Evolutionary conservation across 2,329 filamentous ascomycete species (phyloP).

Genomic region (Claviceps fusiformis): DNA sequence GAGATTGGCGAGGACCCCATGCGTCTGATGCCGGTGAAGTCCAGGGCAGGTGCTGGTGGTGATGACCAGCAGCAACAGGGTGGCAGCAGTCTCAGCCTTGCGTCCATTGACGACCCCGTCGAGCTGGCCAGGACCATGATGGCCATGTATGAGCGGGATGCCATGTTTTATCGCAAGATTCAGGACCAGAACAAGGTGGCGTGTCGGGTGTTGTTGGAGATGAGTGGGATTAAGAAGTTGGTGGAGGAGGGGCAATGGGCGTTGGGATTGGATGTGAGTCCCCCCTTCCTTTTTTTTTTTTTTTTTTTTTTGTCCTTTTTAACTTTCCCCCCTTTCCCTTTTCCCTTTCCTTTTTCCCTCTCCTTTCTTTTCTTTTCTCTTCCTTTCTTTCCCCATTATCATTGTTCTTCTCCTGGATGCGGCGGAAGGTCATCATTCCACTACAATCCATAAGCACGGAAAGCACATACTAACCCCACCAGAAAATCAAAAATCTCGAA

Average conservation of each 20-base stretch:
- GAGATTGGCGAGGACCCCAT: conserved; percentile 73
- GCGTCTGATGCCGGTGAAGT: conserved; percentile 67
- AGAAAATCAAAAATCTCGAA: conserved; percentile 61
- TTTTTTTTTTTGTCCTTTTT: neutral
- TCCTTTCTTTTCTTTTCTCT: neutral
- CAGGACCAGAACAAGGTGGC: conserved; percentile 42
- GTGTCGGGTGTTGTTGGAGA: conserved; percentile 42
- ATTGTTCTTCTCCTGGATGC: too few relatives aligned
- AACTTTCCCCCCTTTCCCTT: neutral
- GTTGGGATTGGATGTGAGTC: conserved; percentile 45
- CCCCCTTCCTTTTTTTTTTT: neutral
- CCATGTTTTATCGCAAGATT: conserved; percentile 47
- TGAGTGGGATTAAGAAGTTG: conserved; percentile 46
- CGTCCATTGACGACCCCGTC: conserved; percentile 45
- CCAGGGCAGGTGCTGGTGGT: conserved; percentile 33
- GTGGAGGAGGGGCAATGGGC: conserved; percentile 44
- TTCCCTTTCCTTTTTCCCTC: neutral
- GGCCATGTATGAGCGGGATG: conserved; percentile 46
- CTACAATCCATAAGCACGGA: too few relatives aligned
- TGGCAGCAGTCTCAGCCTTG: conserved; percentile 46
- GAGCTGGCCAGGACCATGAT: conserved; percentile 49
- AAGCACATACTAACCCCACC: neutral
- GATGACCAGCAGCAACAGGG: conserved; percentile 22
- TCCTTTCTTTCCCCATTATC: neutral
- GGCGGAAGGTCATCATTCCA: too few relatives aligned